Base-by-base conservation (phyloP, 148 eudicot genomes). In the Tetragonia tetragonoides region DNA sequence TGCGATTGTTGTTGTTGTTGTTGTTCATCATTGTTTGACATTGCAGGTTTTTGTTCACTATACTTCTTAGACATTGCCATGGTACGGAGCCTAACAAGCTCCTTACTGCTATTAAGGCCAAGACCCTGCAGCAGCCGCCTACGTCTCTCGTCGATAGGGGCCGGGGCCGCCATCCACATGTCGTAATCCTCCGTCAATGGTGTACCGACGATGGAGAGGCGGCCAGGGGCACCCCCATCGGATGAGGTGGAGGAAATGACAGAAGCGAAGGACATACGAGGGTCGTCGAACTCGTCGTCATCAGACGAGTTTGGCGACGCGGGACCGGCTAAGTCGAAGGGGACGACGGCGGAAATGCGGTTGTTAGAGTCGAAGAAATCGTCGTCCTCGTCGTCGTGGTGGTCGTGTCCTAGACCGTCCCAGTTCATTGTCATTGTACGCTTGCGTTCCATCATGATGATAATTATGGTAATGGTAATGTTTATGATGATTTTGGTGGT, bases 91-190 rank as follows among this genome's bases (percentile, higher is more conserved):
- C 86, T 69, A 2, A 86, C 47, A 24, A 93, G 80, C 62, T 86
- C 89, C 74, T 86, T 93, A 54, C 81, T 91, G 84, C 99, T 93
- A 4, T 80, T 66, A n/a, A 95, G 56, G 16, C 99, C 99, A 94
- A 95, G 91, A 3, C 91, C 97, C 51, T 91, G 97, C 7, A 95
- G 73, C 68, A 95, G 86, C 37, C 90, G 76, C 37, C 77, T 75
- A 4, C 99, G 87, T 1, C 99, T 85, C 53, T 95, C 99, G 16
- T 88, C 77, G 53, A 95, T 86, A 2, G 92, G 89, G 1, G 89
- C 87, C 0, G 99, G 97, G 0, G 92, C 93, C 0, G 87, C 85
- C 88, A 89, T 87, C 99, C 99, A 95, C 75, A 95, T 80, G 70
- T 88, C 87, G 49, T 91, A 95, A 14, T 85, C 79, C 2, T 78